phyloP scores from a whole-genome alignment of 495 filamentous ascomycete species.

The Trichoderma gamsii region DNA sequence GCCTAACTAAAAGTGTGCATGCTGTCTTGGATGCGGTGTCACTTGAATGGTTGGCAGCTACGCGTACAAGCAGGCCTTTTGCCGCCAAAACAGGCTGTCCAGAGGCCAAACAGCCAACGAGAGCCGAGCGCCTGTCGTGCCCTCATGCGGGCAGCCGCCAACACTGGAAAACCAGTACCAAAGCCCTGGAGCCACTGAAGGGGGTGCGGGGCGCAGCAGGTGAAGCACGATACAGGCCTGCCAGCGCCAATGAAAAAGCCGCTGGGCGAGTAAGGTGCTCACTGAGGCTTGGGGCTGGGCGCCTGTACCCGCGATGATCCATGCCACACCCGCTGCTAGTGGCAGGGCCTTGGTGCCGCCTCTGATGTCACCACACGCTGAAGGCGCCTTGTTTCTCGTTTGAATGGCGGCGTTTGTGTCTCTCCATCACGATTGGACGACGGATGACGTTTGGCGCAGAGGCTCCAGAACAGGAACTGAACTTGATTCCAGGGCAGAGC shows the following conservation, averaged over 20 bases:
- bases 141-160: neutral
- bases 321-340: constrained; percentile 5
- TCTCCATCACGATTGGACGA: neutral
- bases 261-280: constrained; percentile 3
- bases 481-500: neutral
- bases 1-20: no score
- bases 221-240: neutral
- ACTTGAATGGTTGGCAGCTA: neutral
- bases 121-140: neutral
- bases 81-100: neutral
- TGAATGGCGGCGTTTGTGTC: neutral
- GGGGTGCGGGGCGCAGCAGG: neutral
- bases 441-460: neutral
- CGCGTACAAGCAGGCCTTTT: neutral
- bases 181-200: constrained; percentile 3
- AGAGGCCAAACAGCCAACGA: neutral
- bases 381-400: neutral
- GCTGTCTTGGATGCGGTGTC: no score
- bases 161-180: neutral
- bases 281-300: constrained; percentile 4
- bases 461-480: neutral
- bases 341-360: neutral
- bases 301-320: constrained; percentile 13
- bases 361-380: constrained; percentile 7
- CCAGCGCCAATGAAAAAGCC: neutral